These are phyloP conservation scores for Aspergillus ochraceoroseus DNA, from an alignment of 2,329 filamentous ascomycete genomes.

Conservation along the genomic window DNA sequence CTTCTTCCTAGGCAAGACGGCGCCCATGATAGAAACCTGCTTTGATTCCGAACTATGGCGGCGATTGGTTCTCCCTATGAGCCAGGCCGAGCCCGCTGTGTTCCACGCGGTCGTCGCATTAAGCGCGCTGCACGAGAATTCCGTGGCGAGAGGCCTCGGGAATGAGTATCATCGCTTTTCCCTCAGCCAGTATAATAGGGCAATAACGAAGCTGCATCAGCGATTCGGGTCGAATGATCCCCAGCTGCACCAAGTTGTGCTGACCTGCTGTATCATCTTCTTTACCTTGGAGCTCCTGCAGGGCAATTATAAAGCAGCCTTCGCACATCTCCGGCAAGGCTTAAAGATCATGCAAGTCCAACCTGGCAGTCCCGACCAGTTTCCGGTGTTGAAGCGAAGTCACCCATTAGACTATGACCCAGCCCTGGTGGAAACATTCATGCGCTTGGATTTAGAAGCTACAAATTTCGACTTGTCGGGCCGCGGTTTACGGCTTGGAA, in stretches of 20 bases:
- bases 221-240: slow-evolving; percentile 11
- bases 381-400: too few species aligned
- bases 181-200: slow-evolving; percentile 8
- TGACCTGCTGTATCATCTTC: slow-evolving; percentile 14
- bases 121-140: slow-evolving; percentile 8
- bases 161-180: slow-evolving; percentile 12
- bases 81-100: slow-evolving; percentile 9
- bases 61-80: slow-evolving; percentile 1
- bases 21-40: slow-evolving; percentile 15
- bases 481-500: too few species aligned
- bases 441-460: too few species aligned
- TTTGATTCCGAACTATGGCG: slow-evolving; percentile 17
- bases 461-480: too few species aligned
- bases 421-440: neutral
- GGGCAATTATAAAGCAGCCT: slow-evolving; percentile 10
- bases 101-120: slow-evolving; percentile 11
- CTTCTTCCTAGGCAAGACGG: slow-evolving; percentile 17
- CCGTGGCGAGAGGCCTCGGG: neutral
- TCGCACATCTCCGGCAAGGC: slow-evolving; percentile 9
- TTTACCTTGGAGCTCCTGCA: slow-evolving; percentile 6
- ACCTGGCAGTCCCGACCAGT: too few species aligned
- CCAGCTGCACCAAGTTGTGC: slow-evolving; percentile 4
- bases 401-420: neutral
- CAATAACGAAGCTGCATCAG: slow-evolving; percentile 2
- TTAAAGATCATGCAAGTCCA: slow-evolving; percentile 7